Base-by-base conservation (phyloP, 208 protist species). In the Crithidia mellificae region DNA sequence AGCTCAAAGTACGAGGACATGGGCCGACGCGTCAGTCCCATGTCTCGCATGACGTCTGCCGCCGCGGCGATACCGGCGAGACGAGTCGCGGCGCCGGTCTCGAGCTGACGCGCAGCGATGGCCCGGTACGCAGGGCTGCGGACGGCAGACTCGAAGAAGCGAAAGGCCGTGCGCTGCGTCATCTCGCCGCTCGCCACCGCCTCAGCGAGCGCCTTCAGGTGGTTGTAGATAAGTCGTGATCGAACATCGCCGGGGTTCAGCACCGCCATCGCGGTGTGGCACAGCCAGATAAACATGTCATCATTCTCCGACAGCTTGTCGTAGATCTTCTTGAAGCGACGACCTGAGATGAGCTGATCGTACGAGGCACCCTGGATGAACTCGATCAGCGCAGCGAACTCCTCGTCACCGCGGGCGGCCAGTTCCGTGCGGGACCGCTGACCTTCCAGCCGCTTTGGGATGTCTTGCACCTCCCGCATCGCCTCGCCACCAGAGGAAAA, bases 1-100 rank as follows among this genome's bases (percentile, higher is more conserved):
- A 96, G 72, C 72, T 96, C 91, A 77, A 96, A 96, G 79, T 94
- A 94, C 0, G 84, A 83, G 8, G 88, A 81, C 91, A 96, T 96
- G 14, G 91, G 91, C 2, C 91, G 88, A 1, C 88, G 86, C 2
- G 88, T 92, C 39, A 96, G 85, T 3, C 87, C 87, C 86, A 94
- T 93, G 54, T 87, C 55, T 6, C 85, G 83, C 91, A 96, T 94
- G 30, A 94, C 84, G 38, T 96, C 88, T 11, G 91, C 91, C 1
- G 88, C 91, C 0, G 91, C 91, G 29, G 83, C 85, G 25, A 96
- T 84, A 43, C 91, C 91, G 14, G 89, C 88, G 19, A 96, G 81
- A 14, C 91, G 88, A n/a, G 85, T 93, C 5, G 91, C 84, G 12
- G 87, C 85, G 24, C 88, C 87, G 30, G 66, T 83, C 70, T 96